These are phyloP conservation scores for Coemansia sp. DNA, from an alignment of 192 early-diverging fungal genomes.

Conservation along the genomic window DNA sequence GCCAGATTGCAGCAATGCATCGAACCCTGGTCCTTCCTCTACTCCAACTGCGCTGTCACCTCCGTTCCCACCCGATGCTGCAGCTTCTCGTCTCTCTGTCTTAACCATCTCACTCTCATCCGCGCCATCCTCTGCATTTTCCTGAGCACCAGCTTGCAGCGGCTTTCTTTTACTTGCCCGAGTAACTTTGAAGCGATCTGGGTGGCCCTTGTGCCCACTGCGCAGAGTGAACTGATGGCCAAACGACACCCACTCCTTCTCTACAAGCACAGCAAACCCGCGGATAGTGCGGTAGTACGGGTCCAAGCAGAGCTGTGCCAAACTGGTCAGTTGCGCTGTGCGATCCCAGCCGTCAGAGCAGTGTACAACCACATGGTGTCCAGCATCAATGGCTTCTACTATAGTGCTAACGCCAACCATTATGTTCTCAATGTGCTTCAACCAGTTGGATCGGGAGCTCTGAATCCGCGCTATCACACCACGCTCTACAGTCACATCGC, in stretches of 20 bases:
- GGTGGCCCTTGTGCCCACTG: slow-evolving; percentile 84
- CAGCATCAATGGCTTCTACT: slow-evolving; percentile 69
- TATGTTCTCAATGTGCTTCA: slow-evolving; percentile 80
- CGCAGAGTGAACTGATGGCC: slow-evolving; percentile 95
- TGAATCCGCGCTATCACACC: slow-evolving; percentile 54
- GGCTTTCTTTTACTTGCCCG: slow-evolving; percentile 8
- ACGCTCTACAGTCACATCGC: not conserved
- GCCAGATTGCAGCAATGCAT: slow-evolving; percentile 27
- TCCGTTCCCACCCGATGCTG: not conserved
- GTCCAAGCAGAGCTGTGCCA: slow-evolving; percentile 89
- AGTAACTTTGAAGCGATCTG: slow-evolving; percentile 62
- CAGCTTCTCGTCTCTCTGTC: not conserved
- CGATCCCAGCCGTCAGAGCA: slow-evolving; percentile 99
- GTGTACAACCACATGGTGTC: slow-evolving; percentile 89
- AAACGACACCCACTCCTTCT: slow-evolving; percentile 98
- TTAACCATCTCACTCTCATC: not conserved
- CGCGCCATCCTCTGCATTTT: slow-evolving; percentile 5
- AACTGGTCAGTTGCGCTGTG: slow-evolving; percentile 88
- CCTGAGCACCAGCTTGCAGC: no score
- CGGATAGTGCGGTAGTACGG: slow-evolving; percentile 94
- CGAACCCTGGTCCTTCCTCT: slow-evolving; percentile 8
- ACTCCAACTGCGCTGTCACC: not conserved
- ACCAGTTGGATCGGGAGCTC: slow-evolving; percentile 79
- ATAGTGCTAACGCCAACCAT: slow-evolving; percentile 79
- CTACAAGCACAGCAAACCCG: slow-evolving; percentile 87